Evolutionary conservation across 352 stramenopile genomes (phyloP).

Genomic region (Phytophthora brassicae): DNA sequence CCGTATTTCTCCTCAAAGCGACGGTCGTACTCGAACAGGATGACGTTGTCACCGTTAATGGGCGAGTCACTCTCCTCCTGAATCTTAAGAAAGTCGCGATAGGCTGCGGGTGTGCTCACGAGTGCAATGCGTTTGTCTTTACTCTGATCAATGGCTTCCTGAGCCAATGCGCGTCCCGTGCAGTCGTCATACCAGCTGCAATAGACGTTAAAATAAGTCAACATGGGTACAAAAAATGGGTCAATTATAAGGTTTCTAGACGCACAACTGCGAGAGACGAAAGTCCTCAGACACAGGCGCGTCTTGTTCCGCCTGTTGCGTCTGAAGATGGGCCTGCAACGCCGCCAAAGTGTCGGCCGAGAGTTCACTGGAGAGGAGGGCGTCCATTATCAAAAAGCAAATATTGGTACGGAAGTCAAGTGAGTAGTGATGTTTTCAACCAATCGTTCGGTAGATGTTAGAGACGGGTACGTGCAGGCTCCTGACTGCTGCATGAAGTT

Average conservation of each 20-base stretch:
- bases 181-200: constrained; percentile 54
- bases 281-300: constrained; percentile 51
- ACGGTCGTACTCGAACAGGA: constrained; percentile 58
- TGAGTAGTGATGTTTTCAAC: constrained; percentile 14
- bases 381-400: constrained; percentile 29
- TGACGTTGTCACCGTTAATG: constrained; percentile 42
- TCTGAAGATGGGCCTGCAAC: constrained; percentile 49
- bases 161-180: constrained; percentile 47
- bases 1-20: constrained; percentile 58
- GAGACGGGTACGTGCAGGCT: constrained; percentile 5
- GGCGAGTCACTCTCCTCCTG: constrained; percentile 33
- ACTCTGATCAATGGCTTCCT: constrained; percentile 57
- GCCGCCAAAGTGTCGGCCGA: constrained; percentile 54
- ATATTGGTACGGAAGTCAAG: constrained; percentile 1
- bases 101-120: constrained; percentile 55
- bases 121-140: constrained; percentile 49
- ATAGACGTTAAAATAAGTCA: neutral
- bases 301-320: constrained; percentile 41
- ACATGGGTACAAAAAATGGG: neutral
- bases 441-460: constrained; percentile 21
- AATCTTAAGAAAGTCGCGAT: constrained; percentile 45
- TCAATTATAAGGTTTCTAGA: too few relatives aligned
- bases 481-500: constrained; percentile 8
- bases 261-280: constrained; percentile 56
- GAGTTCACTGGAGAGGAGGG: constrained; percentile 47